Base-by-base conservation (phyloP, 208 protist species). In the Trypanosoma scelopori region DNA sequence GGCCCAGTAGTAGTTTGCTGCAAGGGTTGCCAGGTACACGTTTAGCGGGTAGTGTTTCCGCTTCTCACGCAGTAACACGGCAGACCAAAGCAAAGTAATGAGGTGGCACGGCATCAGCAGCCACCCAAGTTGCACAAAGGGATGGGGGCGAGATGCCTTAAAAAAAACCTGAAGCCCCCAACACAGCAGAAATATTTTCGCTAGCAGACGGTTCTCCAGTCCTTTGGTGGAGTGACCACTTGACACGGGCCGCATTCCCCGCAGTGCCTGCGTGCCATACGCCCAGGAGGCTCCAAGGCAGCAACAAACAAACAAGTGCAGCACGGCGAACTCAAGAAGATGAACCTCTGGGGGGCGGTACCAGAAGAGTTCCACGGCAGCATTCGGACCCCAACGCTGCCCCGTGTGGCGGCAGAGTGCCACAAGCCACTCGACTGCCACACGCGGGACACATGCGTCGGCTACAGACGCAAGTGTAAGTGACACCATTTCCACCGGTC, bases 41-140 rank as follows among this genome's bases (percentile, higher is more conserved):
- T 75, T 74, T 42, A 55, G 43, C 43, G 47, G 69, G 59, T 90
- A 90, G 5, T 81, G 57, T 16, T 28, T 46, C 23, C 69, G 42
- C 39, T 75, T 49, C 56, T 67, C 52, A 18, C 62, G 52, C 16
- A 80, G 43, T 0, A 93, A 71, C 6, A 90, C 63, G 35, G 64
- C 78, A 23, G 65, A 50, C 87, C 87, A 93, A 30, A 74, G 55
- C 9, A 76, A 62, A 9, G 81, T 87, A 41, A 84, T 80, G 43
- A 93, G 32, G 61, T 93, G 87, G 76, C 87, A 93, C 22, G 87
- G 87, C 87, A 93, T 93, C 25, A 93, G 61, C 55, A 93, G 63
- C 87, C 87, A 93, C 22, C 79, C 76, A 6, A 93, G 65, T 68
- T 93, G 87, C n/a, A 93, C 74, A n/a, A 90, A 64, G 25, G 83